Conservation (phyloP, 169 alveolate species). For the Cystoisospora suis region DNA sequence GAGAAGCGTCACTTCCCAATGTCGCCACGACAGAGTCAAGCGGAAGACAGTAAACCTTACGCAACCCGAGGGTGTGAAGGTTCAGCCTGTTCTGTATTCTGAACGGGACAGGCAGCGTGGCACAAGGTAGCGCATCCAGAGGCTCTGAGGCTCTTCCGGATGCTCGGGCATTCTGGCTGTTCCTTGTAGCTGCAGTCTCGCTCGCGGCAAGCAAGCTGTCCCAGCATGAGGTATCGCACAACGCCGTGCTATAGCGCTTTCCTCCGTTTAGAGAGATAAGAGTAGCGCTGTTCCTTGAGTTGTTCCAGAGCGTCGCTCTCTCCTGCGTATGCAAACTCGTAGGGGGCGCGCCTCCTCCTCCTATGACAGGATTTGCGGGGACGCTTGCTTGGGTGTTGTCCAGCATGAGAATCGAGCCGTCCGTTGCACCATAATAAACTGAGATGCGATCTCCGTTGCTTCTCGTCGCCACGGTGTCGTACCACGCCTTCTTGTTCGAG, state of each 20-base stretch:
- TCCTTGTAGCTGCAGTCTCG: too few relatives aligned
- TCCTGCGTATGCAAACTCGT: conserved; percentile 28
- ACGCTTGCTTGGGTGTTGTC: conserved; percentile 9
- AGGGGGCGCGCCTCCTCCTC: conserved; percentile 41
- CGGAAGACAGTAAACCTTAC: conserved; percentile 47
- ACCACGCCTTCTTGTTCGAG: conserved; percentile 49
- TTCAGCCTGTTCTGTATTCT: conserved; percentile 27
- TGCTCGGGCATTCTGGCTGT: too few relatives aligned
- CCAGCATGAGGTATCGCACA: conserved; percentile 17
- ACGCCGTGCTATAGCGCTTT: not conserved
- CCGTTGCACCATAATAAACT: conserved; percentile 55
- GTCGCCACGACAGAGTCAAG: conserved; percentile 62
- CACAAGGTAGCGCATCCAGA: not conserved
- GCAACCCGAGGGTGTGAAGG: conserved; percentile 43
- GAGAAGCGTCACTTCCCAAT: conserved; percentile 59
- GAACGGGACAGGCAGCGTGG: conserved; percentile 34
- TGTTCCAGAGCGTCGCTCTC: not conserved
- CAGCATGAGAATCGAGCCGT: conserved; percentile 43
- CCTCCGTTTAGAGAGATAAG: not conserved
- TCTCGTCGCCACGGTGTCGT: conserved; percentile 47
- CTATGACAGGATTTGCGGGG: conserved; percentile 4
- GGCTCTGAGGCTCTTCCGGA: not conserved
- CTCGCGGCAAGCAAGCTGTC: not conserved
- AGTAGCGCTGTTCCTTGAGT: not conserved
- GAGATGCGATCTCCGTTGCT: conserved; percentile 60